These are phyloP conservation scores for Venturia pyrina DNA, from an alignment of 2,329 filamentous ascomycete genomes.

Conservation along the genomic window DNA sequence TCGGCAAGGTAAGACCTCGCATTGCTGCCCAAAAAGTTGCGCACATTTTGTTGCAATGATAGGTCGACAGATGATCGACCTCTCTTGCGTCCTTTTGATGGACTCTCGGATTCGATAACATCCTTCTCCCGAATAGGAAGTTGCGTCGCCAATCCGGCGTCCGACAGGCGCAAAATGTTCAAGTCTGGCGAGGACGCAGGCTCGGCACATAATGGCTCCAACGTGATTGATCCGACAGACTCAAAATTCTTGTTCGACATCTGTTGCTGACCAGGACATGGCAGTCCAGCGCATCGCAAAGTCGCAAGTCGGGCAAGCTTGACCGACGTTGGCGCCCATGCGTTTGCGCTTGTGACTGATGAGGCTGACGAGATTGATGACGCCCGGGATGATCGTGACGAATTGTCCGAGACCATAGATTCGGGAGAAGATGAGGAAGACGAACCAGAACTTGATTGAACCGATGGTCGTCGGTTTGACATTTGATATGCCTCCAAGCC, in stretches of 20 bases:
- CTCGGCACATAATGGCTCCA: slow-evolving; percentile 6
- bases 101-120: slow-evolving; percentile 17
- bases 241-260: slow-evolving; percentile 1
- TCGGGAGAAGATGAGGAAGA: slow-evolving; percentile 50
- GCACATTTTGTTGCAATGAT: slow-evolving; percentile 57
- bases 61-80: slow-evolving; percentile 51
- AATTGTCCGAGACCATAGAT: slow-evolving; percentile 52
- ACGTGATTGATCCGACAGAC: slow-evolving; percentile 1
- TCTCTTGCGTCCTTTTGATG: slow-evolving; percentile 43
- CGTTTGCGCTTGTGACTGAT: slow-evolving; percentile 29
- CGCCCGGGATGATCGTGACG: slow-evolving; percentile 44
- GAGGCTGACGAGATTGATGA: slow-evolving; percentile 46
- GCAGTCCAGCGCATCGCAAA: slow-evolving; percentile 19
- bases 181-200: slow-evolving; percentile 8
- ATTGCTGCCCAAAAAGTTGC: slow-evolving; percentile 43
- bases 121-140: slow-evolving; percentile 20
- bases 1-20: slow-evolving; percentile 10
- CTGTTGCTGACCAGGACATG: slow-evolving; percentile 7
- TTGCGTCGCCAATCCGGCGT: slow-evolving; percentile 11
- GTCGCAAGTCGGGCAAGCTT: slow-evolving; percentile 42
- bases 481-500: slow-evolving; percentile 37
- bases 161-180: slow-evolving; percentile 14
- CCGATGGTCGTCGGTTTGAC: slow-evolving; percentile 34
- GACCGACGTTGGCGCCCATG: slow-evolving; percentile 43
- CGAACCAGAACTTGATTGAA: slow-evolving; percentile 42